Evolutionary conservation across 2,329 filamentous ascomycete genomes (phyloP).

Genomic region (Phialophora macrospora): DNA sequence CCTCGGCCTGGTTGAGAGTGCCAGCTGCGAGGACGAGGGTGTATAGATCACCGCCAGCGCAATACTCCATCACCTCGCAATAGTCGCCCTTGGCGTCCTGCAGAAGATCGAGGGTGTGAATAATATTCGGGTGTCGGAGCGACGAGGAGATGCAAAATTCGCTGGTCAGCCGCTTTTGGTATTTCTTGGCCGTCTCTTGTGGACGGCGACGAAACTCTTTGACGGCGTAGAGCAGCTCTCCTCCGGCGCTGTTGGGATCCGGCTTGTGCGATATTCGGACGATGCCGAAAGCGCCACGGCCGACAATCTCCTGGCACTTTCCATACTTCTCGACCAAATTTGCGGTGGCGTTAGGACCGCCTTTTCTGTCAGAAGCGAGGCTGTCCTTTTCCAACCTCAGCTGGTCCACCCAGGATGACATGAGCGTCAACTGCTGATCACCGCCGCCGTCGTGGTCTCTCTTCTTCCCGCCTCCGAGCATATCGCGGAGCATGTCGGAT

Average conservation of each 20-base stretch:
- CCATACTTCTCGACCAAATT: conserved; percentile 96
- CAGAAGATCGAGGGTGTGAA: conserved; percentile 92
- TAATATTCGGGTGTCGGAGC: conserved; percentile 94
- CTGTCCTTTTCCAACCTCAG: conserved; percentile 84
- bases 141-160: conserved; percentile 99
- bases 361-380: conserved; percentile 74
- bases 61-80: conserved; percentile 99
- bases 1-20: conserved; percentile 89
- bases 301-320: conserved; percentile 96
- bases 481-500: conserved; percentile 83
- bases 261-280: conserved; percentile 97
- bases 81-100: conserved; percentile 97
- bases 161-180: conserved; percentile 94
- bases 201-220: conserved; percentile 96
- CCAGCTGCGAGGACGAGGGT: conserved; percentile 88
- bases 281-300: conserved; percentile 94
- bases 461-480: conserved; percentile 80
- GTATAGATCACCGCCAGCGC: conserved; percentile 93
- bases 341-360: conserved; percentile 72
- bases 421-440: conserved; percentile 81
- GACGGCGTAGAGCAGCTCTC: conserved; percentile 92
- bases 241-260: conserved; percentile 73
- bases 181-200: conserved; percentile 94
- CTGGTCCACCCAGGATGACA: conserved; percentile 95
- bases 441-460: conserved; percentile 62